A percentile compares a stretch with the other conserved stretches of the same genome.
Evolutionary conservation across 768 basidiomycete species (phyloP).

Genomic region (Naganishia antarctica): DNA sequence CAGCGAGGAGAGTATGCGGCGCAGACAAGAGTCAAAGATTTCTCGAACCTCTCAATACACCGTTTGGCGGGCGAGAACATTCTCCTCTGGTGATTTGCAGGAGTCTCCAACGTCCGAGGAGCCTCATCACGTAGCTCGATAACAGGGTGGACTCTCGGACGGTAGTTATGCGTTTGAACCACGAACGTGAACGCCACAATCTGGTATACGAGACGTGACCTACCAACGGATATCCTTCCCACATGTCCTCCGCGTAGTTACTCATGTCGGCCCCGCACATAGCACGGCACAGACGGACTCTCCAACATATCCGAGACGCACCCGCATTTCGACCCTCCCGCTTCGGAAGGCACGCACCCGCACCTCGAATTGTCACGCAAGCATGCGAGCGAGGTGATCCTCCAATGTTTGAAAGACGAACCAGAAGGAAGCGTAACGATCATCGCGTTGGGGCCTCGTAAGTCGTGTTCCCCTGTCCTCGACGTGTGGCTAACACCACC

Average conservation of each 20-base stretch:
- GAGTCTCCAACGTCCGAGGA: no score
- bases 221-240: neutral
- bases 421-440: slow-evolving; percentile 42
- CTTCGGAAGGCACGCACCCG: slow-evolving; percentile 31
- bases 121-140: no score
- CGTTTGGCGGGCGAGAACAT: no score
- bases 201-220: no score
- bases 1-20: no score
- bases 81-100: no score
- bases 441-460: slow-evolving; percentile 48
- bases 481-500: slow-evolving; percentile 51
- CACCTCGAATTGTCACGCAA: slow-evolving; percentile 39
- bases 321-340: slow-evolving; percentile 45
- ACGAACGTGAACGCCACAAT: no score
- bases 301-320: slow-evolving; percentile 48
- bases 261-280: neutral
- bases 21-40: no score
- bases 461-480: slow-evolving; percentile 30
- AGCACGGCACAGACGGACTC: slow-evolving; percentile 50
- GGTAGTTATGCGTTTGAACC: no score
- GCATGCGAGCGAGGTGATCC: slow-evolving; percentile 43
- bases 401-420: slow-evolving; percentile 42
- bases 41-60: no score
- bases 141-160: no score
- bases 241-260: no score